Evolutionary conservation across 768 basidiomycete species (phyloP).

Genomic region (Lactarius akahatsu): DNA sequence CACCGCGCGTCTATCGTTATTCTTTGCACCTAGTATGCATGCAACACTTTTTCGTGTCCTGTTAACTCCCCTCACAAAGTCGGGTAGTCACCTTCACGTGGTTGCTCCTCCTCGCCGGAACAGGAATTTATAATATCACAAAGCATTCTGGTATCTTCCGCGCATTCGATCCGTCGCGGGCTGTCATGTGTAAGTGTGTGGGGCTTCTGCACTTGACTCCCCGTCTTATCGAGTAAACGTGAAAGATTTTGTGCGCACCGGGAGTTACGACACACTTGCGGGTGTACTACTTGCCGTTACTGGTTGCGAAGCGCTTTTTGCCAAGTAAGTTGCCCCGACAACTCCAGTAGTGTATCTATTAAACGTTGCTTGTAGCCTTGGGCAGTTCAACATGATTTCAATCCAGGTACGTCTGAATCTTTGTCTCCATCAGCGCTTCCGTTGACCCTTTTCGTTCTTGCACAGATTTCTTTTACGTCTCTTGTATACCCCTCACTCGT

Average conservation of each 20-base stretch:
- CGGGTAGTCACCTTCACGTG: slow-evolving; percentile 52
- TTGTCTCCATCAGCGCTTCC: not conserved
- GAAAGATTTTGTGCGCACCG: slow-evolving; percentile 65
- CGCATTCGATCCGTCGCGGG: slow-evolving; percentile 66
- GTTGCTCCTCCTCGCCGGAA: slow-evolving; percentile 51
- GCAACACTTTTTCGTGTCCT: not conserved
- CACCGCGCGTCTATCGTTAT: slow-evolving; percentile 47
- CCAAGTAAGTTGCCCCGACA: slow-evolving; percentile 45
- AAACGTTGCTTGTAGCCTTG: slow-evolving; percentile 44
- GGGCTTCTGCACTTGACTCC: not conserved
- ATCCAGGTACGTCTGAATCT: slow-evolving; percentile 45
- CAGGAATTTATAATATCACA: slow-evolving; percentile 59
- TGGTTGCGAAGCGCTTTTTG: slow-evolving; percentile 67
- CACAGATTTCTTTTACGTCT: slow-evolving; percentile 49
- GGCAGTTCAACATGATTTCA: slow-evolving; percentile 62
- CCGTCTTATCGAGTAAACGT: not conserved
- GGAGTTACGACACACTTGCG: slow-evolving; percentile 57
- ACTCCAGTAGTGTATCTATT: not conserved
- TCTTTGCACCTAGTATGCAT: slow-evolving; percentile 54
- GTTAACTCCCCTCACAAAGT: not conserved
- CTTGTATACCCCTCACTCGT: slow-evolving; percentile 61
- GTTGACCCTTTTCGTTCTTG: not conserved
- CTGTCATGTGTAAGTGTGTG: slow-evolving; percentile 49
- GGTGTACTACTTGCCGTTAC: slow-evolving; percentile 66
- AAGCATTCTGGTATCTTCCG: slow-evolving; percentile 57